Evolutionary conservation across 1,139 yeast genomes (phyloP), one percentile per base, ranked within the genome.

Genomic region (Yamadazyma trypodendri): DNA sequence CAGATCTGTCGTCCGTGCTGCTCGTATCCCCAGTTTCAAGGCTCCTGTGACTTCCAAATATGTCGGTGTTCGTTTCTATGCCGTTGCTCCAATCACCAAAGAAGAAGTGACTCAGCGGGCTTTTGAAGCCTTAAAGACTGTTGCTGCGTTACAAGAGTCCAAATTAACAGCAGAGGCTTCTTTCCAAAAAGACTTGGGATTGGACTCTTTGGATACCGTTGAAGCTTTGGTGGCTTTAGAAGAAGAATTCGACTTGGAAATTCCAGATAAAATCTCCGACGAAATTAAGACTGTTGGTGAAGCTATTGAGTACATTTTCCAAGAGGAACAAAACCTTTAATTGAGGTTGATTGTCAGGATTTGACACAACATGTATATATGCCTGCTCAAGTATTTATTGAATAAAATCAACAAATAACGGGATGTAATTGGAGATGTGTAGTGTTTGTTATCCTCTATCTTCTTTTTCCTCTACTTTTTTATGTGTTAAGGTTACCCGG

Each of bases 191-290:
- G 87, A 81, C 54, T 69, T 81, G 56, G 83, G 83, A n/a, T 65
- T 81, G 50, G 87, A 81, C 56, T 81, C 87, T 6, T 71, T 81
- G 48, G 87, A 81, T 52, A 78, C 84, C 39, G 84, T 81, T 39
- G 87, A 81, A 63, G 79, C 84, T 42, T 67, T 81, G 50, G 86
- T 81, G 52, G 84, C 85, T 41, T 76, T 81, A 54, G 86, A 81
- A 64, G 86, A 81, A 64, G 82, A 81, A 61, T 81, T 81, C 50
- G 86, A 80, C 58, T 68, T 80, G 58, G 85, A 80, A 61, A 76
- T 81, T 52, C 83, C 83, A 23, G 87, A 81, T 61, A 75, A 77
- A 58, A 72, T 79, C 43, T 79, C 86, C 36, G 86, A 81, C 55
- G 82, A 79, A 53, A 72, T 81, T 56, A 79, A 77, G 68, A 78